A percentile compares a stretch with the other conserved stretches of the same genome.
Conservation (phyloP, 495 filamentous ascomycete genomes). For the Neohortaea acidophila region DNA sequence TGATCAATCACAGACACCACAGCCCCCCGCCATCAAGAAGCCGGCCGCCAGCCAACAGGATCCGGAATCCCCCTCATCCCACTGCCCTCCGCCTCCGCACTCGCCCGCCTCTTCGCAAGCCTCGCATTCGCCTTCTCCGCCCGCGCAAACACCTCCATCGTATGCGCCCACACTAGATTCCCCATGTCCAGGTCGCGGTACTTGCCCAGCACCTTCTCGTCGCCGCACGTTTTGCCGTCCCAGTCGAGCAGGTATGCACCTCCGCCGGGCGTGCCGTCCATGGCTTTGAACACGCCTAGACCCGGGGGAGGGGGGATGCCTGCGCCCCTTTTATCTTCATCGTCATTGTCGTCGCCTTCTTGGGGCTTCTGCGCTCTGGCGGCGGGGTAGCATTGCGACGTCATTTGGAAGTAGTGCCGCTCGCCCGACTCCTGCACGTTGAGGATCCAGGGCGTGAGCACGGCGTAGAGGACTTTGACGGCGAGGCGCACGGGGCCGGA, state of each 20-base stretch:
- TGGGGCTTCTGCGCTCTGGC: too few relatives aligned
- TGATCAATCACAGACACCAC: too few relatives aligned
- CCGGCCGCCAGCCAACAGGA: conserved; percentile 14
- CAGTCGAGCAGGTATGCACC: conserved; percentile 30
- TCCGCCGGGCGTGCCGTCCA: conserved; percentile 23
- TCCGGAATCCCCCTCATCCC: not conserved
- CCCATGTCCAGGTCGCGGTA: conserved; percentile 22
- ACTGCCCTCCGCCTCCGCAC: conserved; percentile 5
- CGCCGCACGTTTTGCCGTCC: conserved; percentile 22
- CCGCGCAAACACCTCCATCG: conserved; percentile 23
- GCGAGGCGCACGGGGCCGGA: conserved; percentile 15
- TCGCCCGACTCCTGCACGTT: conserved; percentile 17
- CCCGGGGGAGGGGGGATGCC: conserved; percentile 14
- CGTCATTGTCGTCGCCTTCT: too few relatives aligned
- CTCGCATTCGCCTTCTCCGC: conserved; percentile 8
- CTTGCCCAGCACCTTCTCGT: conserved; percentile 19
- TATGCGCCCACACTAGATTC: conserved; percentile 28
- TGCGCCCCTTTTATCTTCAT: not conserved
- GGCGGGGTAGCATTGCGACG: conserved; percentile 12
- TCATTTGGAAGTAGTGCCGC: conserved; percentile 19
- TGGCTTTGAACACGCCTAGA: conserved; percentile 18
- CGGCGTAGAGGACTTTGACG: conserved; percentile 15
- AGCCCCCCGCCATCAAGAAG: not conserved
- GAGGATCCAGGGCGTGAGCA: conserved; percentile 19
- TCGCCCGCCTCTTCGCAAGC: conserved; percentile 4